These are phyloP conservation scores for Cadophora gregata DNA, from an alignment of 2,329 filamentous ascomycete species.

Conservation along the genomic window DNA sequence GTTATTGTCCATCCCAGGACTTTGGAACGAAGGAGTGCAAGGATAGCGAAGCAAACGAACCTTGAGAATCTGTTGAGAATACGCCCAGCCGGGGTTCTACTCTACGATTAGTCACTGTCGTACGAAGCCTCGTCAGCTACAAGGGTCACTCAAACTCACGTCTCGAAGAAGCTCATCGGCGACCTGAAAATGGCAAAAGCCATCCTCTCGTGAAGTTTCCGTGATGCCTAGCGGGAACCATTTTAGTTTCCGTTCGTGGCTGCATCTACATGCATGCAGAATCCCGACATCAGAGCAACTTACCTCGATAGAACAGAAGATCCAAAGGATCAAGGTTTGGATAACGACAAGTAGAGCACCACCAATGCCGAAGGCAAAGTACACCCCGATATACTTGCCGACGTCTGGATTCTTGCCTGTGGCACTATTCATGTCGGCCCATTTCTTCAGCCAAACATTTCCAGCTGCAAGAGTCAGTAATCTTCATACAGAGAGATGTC, in stretches of 20 bases:
- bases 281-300: constrained; percentile 37
- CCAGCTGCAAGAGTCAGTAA: constrained; percentile 58
- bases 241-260: constrained; percentile 34
- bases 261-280: constrained; percentile 30
- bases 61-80: constrained; percentile 97
- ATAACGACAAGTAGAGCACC: constrained; percentile 83
- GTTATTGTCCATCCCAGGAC: background rate
- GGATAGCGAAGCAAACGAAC: constrained; percentile 53
- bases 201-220: constrained; percentile 97
- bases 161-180: constrained; percentile 99
- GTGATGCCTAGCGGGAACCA: constrained; percentile 69
- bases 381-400: constrained; percentile 91
- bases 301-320: constrained; percentile 98
- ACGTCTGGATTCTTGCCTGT: constrained; percentile 74
- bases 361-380: constrained; percentile 93
- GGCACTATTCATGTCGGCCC: constrained; percentile 80
- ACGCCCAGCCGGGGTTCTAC: constrained; percentile 81
- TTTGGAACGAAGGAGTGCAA: constrained; percentile 16
- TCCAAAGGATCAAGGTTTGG: constrained; percentile 96
- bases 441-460: constrained; percentile 91
- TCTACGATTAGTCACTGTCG: constrained; percentile 21
- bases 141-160: constrained; percentile 46
- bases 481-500: constrained; percentile 12
- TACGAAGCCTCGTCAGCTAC: constrained; percentile 2
- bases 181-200: constrained; percentile 96